Evolutionary conservation across 176 grass and related monocot genomes (phyloP).

Genomic region (Oryza rufipogon): DNA sequence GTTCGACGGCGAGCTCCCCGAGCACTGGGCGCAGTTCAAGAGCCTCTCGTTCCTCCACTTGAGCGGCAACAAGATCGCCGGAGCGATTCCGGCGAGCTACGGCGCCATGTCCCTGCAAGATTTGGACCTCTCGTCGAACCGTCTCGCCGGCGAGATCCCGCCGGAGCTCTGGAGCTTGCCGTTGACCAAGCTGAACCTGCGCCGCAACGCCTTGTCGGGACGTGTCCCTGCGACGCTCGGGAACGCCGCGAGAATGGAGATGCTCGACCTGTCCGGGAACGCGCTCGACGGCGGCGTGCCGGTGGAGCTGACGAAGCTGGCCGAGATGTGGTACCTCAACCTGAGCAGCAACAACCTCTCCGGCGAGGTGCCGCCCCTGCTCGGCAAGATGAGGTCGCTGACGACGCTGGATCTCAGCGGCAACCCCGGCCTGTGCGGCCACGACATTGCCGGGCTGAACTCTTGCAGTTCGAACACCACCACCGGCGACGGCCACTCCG

Average conservation of each 20-base stretch:
- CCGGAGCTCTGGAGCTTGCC: slow-evolving; percentile 47
- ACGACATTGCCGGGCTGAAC: slow-evolving; percentile 45
- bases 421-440: slow-evolving; percentile 73
- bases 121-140: slow-evolving; percentile 59
- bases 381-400: slow-evolving; percentile 56
- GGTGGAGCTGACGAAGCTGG: slow-evolving; percentile 51
- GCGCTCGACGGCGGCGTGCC: slow-evolving; percentile 51
- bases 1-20: slow-evolving; percentile 53
- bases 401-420: slow-evolving; percentile 60
- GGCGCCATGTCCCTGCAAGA: slow-evolving; percentile 46
- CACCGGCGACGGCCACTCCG: neutral
- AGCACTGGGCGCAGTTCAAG: slow-evolving; percentile 53
- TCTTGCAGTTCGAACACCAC: slow-evolving; percentile 37
- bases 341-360: slow-evolving; percentile 64
- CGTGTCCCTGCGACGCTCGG: slow-evolving; percentile 50
- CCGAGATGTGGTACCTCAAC: slow-evolving; percentile 57
- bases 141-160: slow-evolving; percentile 51
- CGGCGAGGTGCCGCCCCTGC: slow-evolving; percentile 50
- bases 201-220: slow-evolving; percentile 55
- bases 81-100: slow-evolving; percentile 56
- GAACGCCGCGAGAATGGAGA: slow-evolving; percentile 30
- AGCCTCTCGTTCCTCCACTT: slow-evolving; percentile 61
- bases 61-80: slow-evolving; percentile 63
- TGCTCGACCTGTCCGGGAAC: slow-evolving; percentile 69
- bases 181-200: slow-evolving; percentile 66